Conservation (phyloP, 176 grass and related monocot species). For the Paspalum notatum region DNA sequence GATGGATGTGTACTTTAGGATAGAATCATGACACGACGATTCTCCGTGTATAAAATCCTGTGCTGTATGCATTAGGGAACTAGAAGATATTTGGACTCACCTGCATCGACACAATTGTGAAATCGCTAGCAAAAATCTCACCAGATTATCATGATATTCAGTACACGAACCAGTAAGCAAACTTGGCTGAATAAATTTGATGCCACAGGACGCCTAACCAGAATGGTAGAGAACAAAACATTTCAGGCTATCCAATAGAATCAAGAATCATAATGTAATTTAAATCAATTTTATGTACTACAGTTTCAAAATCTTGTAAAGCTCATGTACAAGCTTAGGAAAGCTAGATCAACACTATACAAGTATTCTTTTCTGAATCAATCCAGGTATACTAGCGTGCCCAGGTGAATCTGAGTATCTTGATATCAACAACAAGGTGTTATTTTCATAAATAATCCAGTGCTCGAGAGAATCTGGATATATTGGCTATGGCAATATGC, state of each 20-base stretch:
- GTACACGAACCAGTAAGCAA: not conserved
- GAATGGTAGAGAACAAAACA: slow-evolving; percentile 18
- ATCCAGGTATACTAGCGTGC: not conserved
- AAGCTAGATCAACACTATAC: not conserved
- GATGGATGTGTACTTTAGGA: slow-evolving; percentile 41
- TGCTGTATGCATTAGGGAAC: not conserved
- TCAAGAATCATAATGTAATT: slow-evolving; percentile 5
- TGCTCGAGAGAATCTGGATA: not conserved
- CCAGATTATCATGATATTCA: slow-evolving; percentile 3
- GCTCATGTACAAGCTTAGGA: not conserved
- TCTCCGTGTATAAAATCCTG: slow-evolving; percentile 39
- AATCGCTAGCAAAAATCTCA: not conserved
- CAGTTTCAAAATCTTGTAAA: slow-evolving; percentile 20
- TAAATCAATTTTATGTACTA: slow-evolving; percentile 34
- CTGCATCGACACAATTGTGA: not conserved
- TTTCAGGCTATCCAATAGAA: not conserved
- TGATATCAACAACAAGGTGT: not conserved
- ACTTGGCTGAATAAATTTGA: not conserved
- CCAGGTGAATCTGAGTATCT: not conserved
- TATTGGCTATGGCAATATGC: not conserved
- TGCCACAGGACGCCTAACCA: not conserved
- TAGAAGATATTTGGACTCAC: not conserved
- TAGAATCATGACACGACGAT: slow-evolving; percentile 31
- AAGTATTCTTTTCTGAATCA: not conserved
- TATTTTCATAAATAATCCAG: not conserved